Evolutionary conservation across 331 rosid species (phyloP).

Genomic region (Ulmus americana): DNA sequence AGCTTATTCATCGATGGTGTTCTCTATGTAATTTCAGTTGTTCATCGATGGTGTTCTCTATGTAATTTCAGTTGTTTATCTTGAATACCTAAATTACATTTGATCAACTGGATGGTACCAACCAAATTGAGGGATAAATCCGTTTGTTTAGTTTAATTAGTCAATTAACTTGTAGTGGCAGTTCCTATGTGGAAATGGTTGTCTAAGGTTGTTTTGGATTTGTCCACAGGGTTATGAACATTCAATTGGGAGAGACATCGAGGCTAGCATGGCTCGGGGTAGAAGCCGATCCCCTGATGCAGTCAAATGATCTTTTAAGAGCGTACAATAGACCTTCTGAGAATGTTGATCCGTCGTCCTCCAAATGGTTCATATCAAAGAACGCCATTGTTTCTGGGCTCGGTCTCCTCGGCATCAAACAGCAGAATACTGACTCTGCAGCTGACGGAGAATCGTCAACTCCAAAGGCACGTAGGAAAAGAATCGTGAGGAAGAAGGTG

Average conservation of each 20-base stretch:
- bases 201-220: conserved; percentile 17
- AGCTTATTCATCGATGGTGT: too few relatives aligned
- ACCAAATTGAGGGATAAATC: too few relatives aligned
- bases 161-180: too few relatives aligned
- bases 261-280: conserved; percentile 90
- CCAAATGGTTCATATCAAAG: conserved; percentile 89
- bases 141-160: too few relatives aligned
- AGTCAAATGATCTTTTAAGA: conserved; percentile 62
- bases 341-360: conserved; percentile 39
- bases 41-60: too few relatives aligned
- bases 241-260: conserved; percentile 77
- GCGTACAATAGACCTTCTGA: conserved; percentile 67
- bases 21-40: too few relatives aligned
- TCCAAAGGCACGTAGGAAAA: conserved; percentile 70
- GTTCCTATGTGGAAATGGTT: background rate
- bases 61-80: too few relatives aligned
- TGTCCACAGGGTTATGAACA: conserved; percentile 60
- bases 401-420: conserved; percentile 84
- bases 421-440: conserved; percentile 36
- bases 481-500: conserved; percentile 75
- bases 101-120: too few relatives aligned
- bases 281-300: conserved; percentile 76
- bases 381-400: conserved; percentile 77
- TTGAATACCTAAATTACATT: too few relatives aligned
- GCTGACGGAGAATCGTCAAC: conserved; percentile 44